Evolutionary conservation across 495 filamentous ascomycete genomes (phyloP), one percentile per base, ranked within the genome.

Genomic region (Neurospora hispaniola): DNA sequence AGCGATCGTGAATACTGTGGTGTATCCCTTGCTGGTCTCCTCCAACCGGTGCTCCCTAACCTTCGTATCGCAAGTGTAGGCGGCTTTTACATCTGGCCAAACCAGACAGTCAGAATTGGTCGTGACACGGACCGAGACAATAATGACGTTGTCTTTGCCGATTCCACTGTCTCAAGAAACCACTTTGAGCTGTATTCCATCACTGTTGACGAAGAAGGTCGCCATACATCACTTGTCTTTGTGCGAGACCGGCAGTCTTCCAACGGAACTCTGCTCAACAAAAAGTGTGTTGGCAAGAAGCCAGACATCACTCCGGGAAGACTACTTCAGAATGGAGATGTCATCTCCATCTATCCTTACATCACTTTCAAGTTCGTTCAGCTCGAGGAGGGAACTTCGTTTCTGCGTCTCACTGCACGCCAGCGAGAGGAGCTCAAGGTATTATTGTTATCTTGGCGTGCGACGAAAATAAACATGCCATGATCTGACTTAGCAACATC

Each of bases 101-200:
- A 79, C 44, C 16, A 76, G 44, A 81, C 81, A 3, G 72, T 84
- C 71, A 75, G 71, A 18, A 71, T 85, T 69, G 84, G 84, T 7
- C 77, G 84, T 68, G 77, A 80, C 71, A 71, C 75, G 1, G 74
- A 76, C 31, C 46, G 43, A 71, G 72, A 76, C 8, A 79, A 79
- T 76, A 83, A 81, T 42, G 76, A 83, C 31, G 78, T 86, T 54
- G 78, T 80, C 20, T 74, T 90, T 39, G 43, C 78, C 0, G 77
- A 87, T 71, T 78, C 75, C 0, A 74, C 78, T 12, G 81, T 91
- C 27, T 92, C 89, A 4, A 88, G 86, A 43, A 80, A 80, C 43
- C 90, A 92, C 70, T 77, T 90, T 16, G 86, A 86, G n/a, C 85
- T 92, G 35, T 91, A 90, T 78, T 87, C 86, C 1, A 81, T 91